Evolutionary conservation across 306 rosid species (phyloP), one percentile per base, ranked within the genome.

Genomic region (Gillenia trifoliata): DNA sequence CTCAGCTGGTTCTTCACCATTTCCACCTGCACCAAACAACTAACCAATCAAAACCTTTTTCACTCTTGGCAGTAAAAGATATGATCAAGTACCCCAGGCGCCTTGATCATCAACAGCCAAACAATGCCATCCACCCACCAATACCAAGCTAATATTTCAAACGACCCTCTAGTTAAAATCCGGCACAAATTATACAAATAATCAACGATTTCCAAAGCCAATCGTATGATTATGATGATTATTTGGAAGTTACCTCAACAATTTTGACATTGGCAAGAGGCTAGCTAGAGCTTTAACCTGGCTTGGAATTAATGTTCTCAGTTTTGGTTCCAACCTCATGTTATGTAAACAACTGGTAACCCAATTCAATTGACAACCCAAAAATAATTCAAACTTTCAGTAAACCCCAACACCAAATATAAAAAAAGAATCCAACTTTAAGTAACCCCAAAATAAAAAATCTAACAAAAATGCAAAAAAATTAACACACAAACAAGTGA

Each of bases 301-400:
- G 89, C 97, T 89, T 1, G 99, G 99, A n/a, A n/a, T n/a, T n/a
- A 79, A 87, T 73, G 69, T 90, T 92, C 82, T 92, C 97, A 25
- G 96, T 90, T 92, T 81, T 94, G 99, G 75, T 94, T 94, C 99
- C 99, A 94, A 5, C 99, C 99, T 97, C 99, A n/a, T n/a, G n/a
- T n/a, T n/a, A 92, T 33, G 99, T 94, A 84, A 94, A 94, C 86
- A 94, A 66, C 97, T 94, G 65, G 28, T 55, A n/a, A 43, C 74
- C 64, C 60, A 73, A 1, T n/a, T 6, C 41, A 45, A 55, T 50
- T 9, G 47, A 47, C 26, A 41, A 54, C 60, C 20, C 28, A 54
- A 5, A n/a, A n/a, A n/a, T n/a, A n/a, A n/a, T n/a, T 6, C 38
- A 34, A 34, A 34, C 6, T 34, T 34, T 34, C n/a, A n/a, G n/a